Percentiles rank a stretch among this genome's conserved stretches.
Evolutionary conservation across 352 stramenopile genomes (phyloP).

Genomic region (Plasmopara halstedii): DNA sequence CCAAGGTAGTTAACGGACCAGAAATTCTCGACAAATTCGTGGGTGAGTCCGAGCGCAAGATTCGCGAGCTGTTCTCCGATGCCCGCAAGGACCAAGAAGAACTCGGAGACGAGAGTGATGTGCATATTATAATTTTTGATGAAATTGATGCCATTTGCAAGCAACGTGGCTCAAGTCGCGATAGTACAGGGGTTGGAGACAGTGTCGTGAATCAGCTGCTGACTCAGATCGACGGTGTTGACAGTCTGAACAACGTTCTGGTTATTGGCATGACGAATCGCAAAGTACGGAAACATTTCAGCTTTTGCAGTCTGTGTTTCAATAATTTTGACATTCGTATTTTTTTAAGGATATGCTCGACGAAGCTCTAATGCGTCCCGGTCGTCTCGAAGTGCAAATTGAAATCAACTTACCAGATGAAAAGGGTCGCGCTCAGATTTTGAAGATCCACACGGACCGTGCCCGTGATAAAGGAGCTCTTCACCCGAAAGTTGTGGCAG

Average conservation of each 20-base stretch:
- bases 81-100: constrained; percentile 85
- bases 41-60: constrained; percentile 97
- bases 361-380: constrained; percentile 95
- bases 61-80: constrained; percentile 96
- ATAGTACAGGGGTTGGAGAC: constrained; percentile 95
- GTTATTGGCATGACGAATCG: constrained; percentile 99
- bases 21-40: constrained; percentile 99
- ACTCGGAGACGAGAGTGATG: constrained; percentile 93
- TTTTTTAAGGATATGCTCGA: constrained; percentile 82
- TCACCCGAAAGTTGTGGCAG: constrained; percentile 58
- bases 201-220: constrained; percentile 99
- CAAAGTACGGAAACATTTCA: constrained; percentile 72
- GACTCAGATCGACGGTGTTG: constrained; percentile 99
- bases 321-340: background rate
- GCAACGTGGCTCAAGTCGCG: constrained; percentile 85
- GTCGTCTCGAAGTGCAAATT: constrained; percentile 99
- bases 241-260: constrained; percentile 99
- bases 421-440: constrained; percentile 93
- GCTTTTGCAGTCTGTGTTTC: background rate
- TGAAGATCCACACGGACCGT: constrained; percentile 97
- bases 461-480: constrained; percentile 68
- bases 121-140: constrained; percentile 99
- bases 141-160: constrained; percentile 99
- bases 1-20: constrained; percentile 98
- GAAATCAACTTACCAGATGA: constrained; percentile 98